Evolutionary conservation across 805 yeast species (phyloP).

Genomic region (Ogataea ganodermae): DNA sequence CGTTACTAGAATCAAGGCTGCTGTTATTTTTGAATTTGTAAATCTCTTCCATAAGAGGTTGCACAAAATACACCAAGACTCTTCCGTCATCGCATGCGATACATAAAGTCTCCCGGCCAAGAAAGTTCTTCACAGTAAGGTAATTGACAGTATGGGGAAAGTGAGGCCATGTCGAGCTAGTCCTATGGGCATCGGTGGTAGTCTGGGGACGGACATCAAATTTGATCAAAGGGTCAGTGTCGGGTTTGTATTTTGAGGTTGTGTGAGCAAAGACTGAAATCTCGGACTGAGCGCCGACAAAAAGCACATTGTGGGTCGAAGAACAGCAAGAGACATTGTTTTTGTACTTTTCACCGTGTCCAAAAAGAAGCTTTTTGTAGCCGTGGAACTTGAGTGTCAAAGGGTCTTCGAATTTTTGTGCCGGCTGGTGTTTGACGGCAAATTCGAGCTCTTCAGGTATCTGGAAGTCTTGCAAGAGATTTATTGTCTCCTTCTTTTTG

Average conservation of each 20-base stretch:
- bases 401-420: slow-evolving; percentile 39
- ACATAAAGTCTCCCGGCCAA: slow-evolving; percentile 44
- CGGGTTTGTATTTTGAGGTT: slow-evolving; percentile 32
- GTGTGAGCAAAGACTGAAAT: slow-evolving; percentile 39
- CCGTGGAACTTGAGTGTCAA: slow-evolving; percentile 21
- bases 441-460: slow-evolving; percentile 22
- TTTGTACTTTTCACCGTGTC: slow-evolving; percentile 40
- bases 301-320: slow-evolving; percentile 18
- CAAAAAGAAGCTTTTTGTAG: slow-evolving; percentile 24
- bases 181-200: slow-evolving; percentile 43
- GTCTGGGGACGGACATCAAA: slow-evolving; percentile 45
- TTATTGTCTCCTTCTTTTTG: slow-evolving; percentile 14
- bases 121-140: slow-evolving; percentile 41
- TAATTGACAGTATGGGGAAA: slow-evolving; percentile 60
- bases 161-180: slow-evolving; percentile 46
- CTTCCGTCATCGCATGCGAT: slow-evolving; percentile 60
- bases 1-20: neutral
- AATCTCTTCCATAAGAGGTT: slow-evolving; percentile 30
- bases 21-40: slow-evolving; percentile 6
- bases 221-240: slow-evolving; percentile 26
- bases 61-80: slow-evolving; percentile 39
- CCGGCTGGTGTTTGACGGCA: slow-evolving; percentile 38
- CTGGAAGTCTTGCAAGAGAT: slow-evolving; percentile 17
- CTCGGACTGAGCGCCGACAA: slow-evolving; percentile 39
- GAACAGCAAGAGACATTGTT: slow-evolving; percentile 40